Evolutionary conservation across 2,329 filamentous ascomycete species (phyloP).

Genomic region (Aureobasidium namibiae): DNA sequence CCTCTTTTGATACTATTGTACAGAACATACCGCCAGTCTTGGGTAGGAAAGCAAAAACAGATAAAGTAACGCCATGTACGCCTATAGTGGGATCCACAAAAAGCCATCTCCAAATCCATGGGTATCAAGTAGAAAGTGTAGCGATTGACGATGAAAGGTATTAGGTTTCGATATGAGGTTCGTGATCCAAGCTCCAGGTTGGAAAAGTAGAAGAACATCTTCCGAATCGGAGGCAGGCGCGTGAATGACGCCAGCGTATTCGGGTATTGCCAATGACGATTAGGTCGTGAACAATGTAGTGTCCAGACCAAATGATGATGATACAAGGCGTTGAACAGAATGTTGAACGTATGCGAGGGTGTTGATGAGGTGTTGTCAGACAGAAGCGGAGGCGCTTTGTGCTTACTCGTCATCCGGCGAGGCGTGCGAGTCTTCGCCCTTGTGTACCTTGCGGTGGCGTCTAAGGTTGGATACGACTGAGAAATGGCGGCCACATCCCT

Average conservation of each 20-base stretch:
- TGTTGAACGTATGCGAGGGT: no score
- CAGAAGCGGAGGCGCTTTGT: background rate
- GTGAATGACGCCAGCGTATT: background rate
- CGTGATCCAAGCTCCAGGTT: conserved; percentile 1
- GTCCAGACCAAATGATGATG: background rate
- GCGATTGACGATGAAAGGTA: conserved; percentile 25
- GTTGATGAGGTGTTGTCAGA: background rate
- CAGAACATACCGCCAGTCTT: background rate
- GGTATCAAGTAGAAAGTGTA: conserved; percentile 19
- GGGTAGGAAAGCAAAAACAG: background rate
- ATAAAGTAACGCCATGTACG: background rate
- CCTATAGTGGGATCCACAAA: background rate
- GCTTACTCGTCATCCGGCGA: conserved; percentile 39
- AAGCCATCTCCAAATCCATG: conserved; percentile 12
- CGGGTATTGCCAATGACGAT: background rate
- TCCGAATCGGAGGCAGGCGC: background rate
- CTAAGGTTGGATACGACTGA: conserved; percentile 94
- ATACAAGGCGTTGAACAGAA: background rate
- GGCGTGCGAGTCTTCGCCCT: conserved; percentile 51
- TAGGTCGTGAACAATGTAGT: background rate
- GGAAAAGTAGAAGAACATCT: background rate
- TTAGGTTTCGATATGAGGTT: conserved; percentile 3
- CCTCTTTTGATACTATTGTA: background rate
- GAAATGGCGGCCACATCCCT: conserved; percentile 91
- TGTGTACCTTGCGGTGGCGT: conserved; percentile 93